Percentiles rank a stretch among this genome's conserved stretches.
Conservation (phyloP, 352 stramenopile genomes). For the Globisporangium cederbergense region DNA sequence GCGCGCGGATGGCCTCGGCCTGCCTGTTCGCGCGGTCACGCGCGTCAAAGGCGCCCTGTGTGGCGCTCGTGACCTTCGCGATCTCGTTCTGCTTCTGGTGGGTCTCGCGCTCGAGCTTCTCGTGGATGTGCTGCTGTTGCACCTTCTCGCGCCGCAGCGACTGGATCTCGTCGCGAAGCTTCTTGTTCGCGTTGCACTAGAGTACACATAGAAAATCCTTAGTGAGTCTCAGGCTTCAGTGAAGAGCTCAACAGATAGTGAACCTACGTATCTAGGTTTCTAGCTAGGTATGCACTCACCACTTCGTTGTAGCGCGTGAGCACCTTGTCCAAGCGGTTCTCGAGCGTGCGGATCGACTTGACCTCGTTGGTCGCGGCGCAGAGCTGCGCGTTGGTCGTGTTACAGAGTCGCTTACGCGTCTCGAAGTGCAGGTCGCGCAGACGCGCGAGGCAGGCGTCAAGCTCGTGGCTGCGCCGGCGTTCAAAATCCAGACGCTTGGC, state of each 20-base stretch:
- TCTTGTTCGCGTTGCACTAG: slow-evolving; percentile 78
- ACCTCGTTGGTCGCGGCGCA: slow-evolving; percentile 47
- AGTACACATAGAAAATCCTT: background rate
- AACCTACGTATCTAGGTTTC: background rate
- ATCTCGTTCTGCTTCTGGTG: slow-evolving; percentile 84
- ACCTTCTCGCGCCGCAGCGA: slow-evolving; percentile 76
- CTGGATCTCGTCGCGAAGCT: slow-evolving; percentile 76
- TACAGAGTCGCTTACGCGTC: slow-evolving; percentile 49
- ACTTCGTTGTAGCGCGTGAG: slow-evolving; percentile 84
- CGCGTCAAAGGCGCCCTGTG: slow-evolving; percentile 77
- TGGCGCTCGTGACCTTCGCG: slow-evolving; percentile 63
- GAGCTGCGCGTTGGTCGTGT: slow-evolving; percentile 40
- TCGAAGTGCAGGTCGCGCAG: slow-evolving; percentile 45
- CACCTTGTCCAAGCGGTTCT: slow-evolving; percentile 82
- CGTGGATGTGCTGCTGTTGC: slow-evolving; percentile 67
- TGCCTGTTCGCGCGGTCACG: slow-evolving; percentile 84
- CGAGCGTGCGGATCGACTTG: slow-evolving; percentile 67
- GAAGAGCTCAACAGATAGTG: background rate
- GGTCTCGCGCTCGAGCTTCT: slow-evolving; percentile 82
- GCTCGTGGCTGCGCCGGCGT: slow-evolving; percentile 41
- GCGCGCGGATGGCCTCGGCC: slow-evolving; percentile 63
- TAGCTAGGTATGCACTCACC: slow-evolving; percentile 13
- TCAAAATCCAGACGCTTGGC: slow-evolving; percentile 69
- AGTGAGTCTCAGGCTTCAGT: background rate
- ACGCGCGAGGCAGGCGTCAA: slow-evolving; percentile 36